These are phyloP conservation scores for Neurospora crassa DNA, from an alignment of 2,329 filamentous ascomycete genomes.

Conservation along the genomic window DNA sequence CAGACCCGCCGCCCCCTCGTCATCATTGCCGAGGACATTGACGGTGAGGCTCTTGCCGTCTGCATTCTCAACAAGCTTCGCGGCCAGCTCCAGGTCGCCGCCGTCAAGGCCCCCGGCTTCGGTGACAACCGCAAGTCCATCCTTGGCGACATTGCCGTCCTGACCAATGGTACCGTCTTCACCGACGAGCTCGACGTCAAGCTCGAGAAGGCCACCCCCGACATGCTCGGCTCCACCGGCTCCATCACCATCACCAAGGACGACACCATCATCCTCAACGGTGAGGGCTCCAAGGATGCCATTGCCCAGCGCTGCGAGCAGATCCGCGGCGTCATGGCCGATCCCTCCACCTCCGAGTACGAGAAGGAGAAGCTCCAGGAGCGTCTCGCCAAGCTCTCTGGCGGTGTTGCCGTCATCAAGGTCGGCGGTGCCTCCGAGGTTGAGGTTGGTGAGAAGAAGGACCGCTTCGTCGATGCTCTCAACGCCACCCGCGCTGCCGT, in stretches of 20 bases:
- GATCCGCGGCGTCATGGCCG: constrained; percentile 92
- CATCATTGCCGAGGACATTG: constrained; percentile 98
- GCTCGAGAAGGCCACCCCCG: constrained; percentile 93
- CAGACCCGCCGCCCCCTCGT: constrained; percentile 90
- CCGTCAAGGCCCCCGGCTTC: constrained; percentile 97
- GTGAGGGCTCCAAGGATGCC: constrained; percentile 86
- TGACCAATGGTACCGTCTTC: constrained; percentile 97
- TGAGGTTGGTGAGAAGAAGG: constrained; percentile 99
- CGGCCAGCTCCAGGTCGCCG: constrained; percentile 95
- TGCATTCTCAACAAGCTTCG: constrained; percentile 99
- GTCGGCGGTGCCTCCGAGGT: constrained; percentile 96
- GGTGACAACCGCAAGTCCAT: constrained; percentile 99
- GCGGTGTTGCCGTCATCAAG: constrained; percentile 98
- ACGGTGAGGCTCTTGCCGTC: constrained; percentile 94
- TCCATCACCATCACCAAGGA: constrained; percentile 99
- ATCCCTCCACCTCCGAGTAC: constrained; percentile 93
- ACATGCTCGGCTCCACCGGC: constrained; percentile 93
- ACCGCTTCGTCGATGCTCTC: constrained; percentile 94
- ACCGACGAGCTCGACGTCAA: constrained; percentile 97
- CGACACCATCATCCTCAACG: constrained; percentile 97
- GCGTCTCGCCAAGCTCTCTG: constrained; percentile 97
- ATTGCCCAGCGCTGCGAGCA: constrained; percentile 97
- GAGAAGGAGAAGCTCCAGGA: constrained; percentile 99
- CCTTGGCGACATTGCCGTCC: constrained; percentile 87
- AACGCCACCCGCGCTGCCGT: constrained; percentile 97